Conservation (phyloP, 306 rosid genomes). For the Fragaria nilgerrensis region DNA sequence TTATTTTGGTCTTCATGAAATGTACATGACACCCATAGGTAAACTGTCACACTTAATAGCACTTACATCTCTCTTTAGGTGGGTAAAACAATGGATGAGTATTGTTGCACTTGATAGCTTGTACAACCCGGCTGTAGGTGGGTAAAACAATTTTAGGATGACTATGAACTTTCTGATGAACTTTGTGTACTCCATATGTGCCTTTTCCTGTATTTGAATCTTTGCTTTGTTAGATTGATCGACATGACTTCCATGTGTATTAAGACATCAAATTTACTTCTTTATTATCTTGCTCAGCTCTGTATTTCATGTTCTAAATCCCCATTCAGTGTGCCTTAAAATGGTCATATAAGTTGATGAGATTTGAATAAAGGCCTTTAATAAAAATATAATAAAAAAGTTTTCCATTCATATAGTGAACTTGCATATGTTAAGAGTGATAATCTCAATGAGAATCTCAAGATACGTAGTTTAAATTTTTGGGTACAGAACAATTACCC, state of each 20-base stretch:
- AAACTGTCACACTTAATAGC: neutral
- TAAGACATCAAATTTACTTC: neutral
- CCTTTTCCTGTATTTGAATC: neutral
- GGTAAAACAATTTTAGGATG: neutral
- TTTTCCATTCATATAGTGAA: too few species aligned
- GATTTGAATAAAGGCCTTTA: too few species aligned
- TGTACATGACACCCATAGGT: neutral
- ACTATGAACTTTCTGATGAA: neutral
- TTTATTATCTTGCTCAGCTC: neutral
- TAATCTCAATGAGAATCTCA: neutral
- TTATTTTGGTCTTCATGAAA: neutral
- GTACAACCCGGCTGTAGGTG: too few species aligned
- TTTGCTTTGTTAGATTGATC: neutral
- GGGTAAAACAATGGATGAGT: neutral
- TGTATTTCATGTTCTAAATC: too few species aligned
- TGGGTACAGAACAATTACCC: neutral
- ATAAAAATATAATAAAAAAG: too few species aligned
- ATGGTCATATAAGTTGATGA: too few species aligned
- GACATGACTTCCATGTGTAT: neutral
- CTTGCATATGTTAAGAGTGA: too few species aligned
- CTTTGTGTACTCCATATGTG: too few species aligned
- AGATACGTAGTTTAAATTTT: neutral
- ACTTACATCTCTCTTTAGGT: neutral
- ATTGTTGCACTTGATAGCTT: too few species aligned
- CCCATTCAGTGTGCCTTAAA: too few species aligned